These are phyloP conservation scores for Aspergillus egyptiacus DNA, from an alignment of 495 filamentous ascomycete genomes.

Conservation along the genomic window DNA sequence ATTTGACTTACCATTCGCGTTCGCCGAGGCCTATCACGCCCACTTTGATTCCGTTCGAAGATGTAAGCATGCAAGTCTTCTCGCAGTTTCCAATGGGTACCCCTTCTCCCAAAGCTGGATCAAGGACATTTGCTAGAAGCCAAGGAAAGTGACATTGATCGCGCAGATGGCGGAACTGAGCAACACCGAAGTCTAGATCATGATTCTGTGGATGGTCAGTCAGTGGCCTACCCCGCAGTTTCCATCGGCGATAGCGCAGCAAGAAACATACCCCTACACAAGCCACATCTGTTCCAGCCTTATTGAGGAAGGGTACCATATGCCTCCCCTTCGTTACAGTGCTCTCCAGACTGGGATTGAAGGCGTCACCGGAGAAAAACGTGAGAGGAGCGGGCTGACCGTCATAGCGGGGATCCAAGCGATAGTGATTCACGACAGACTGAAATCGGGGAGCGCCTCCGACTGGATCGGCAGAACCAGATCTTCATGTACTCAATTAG, in stretches of 20 bases:
- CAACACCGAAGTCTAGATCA: constrained; percentile 88
- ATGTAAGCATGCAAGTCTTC: constrained; percentile 63
- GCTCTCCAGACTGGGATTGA: constrained; percentile 83
- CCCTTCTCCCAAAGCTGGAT: constrained; percentile 65
- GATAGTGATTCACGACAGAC: constrained; percentile 69
- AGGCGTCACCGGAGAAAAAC: constrained; percentile 87
- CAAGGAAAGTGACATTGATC: constrained; percentile 78
- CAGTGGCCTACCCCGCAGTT: not conserved
- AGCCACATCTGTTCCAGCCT: constrained; percentile 66
- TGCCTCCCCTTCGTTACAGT: constrained; percentile 82
- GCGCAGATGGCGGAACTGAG: constrained; percentile 66
- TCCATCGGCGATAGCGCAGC: not conserved
- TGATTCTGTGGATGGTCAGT: constrained; percentile 56
- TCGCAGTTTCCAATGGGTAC: constrained; percentile 64
- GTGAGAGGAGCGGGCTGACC: constrained; percentile 63
- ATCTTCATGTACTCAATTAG: constrained; percentile 20
- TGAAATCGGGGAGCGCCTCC: constrained; percentile 78
- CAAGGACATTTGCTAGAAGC: constrained; percentile 80
- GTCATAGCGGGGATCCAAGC: constrained; percentile 48
- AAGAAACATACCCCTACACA: constrained; percentile 64
- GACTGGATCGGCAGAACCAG: constrained; percentile 69
- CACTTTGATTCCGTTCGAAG: constrained; percentile 78
- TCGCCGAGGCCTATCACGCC: constrained; percentile 82
- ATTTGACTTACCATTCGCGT: constrained; percentile 49
- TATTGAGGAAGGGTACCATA: constrained; percentile 85